Percentiles rank a stretch among this genome's conserved stretches.
Conservation (phyloP, 805 yeast genomes). For the Hanseniaspora valbyensis region DNA sequence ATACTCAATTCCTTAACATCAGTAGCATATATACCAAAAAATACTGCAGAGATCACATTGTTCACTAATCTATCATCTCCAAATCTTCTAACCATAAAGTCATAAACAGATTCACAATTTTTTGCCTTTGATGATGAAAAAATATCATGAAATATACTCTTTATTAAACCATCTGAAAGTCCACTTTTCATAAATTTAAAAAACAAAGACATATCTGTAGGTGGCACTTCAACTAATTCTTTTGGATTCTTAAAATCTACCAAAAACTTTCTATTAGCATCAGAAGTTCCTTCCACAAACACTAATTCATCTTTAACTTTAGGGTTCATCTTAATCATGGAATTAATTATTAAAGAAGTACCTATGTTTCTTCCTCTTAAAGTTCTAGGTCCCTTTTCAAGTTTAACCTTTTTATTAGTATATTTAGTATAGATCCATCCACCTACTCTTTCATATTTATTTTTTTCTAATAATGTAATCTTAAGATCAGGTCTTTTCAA, state of each 20-base stretch:
- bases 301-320: conserved; percentile 41
- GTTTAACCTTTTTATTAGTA: conserved; percentile 25
- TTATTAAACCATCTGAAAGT: conserved; percentile 35
- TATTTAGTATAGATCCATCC: conserved; percentile 64
- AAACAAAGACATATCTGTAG: conserved; percentile 30
- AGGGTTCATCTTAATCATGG: conserved; percentile 34
- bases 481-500: conserved; percentile 66
- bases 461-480: conserved; percentile 51
- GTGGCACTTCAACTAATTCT: conserved; percentile 45
- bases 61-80: conserved; percentile 39
- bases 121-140: conserved; percentile 27
- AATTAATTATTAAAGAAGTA: conserved; percentile 52
- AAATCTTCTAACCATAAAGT: conserved; percentile 59
- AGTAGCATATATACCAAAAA: conserved; percentile 89
- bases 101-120: conserved; percentile 49
- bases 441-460: conserved; percentile 39
- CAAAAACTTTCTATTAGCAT: conserved; percentile 64
- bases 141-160: conserved; percentile 42
- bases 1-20: conserved; percentile 60
- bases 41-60: conserved; percentile 65
- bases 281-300: conserved; percentile 46
- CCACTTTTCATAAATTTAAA: conserved; percentile 33
- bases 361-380: conserved; percentile 77
- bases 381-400: conserved; percentile 90
- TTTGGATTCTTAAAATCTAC: conserved; percentile 33